Evolutionary conservation across 495 filamentous ascomycete species (phyloP).

Genomic region (Delitschia confertaspora): DNA sequence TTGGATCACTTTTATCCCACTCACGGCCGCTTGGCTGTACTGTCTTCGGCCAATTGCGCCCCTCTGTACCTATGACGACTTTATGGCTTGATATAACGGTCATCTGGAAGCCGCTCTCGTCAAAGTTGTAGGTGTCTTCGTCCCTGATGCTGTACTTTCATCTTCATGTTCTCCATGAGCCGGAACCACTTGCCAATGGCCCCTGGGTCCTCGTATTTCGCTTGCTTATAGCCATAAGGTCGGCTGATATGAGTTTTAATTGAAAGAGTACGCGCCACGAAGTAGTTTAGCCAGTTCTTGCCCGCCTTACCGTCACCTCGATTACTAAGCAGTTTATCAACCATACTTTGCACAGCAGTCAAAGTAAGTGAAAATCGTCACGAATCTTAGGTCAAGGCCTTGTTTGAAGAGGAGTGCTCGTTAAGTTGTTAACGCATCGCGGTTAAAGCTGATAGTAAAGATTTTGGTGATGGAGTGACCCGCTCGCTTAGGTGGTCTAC

Average conservation of each 20-base stretch:
- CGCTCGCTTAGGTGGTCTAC: too few species aligned
- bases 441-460: too few species aligned
- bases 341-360: conserved; percentile 15
- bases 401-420: too few species aligned
- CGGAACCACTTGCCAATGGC: conserved; percentile 34
- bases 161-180: conserved; percentile 31
- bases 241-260: conserved; percentile 33
- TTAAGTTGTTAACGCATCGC: too few species aligned
- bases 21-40: conserved; percentile 36
- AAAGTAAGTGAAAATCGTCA: conserved; percentile 10
- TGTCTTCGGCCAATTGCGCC: conserved; percentile 14
- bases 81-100: conserved; percentile 19
- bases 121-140: conserved; percentile 43
- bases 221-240: conserved; percentile 33
- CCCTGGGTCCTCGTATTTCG: conserved; percentile 35
- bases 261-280: conserved; percentile 27
- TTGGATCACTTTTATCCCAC: conserved; percentile 37
- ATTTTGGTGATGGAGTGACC: too few species aligned
- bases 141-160: conserved; percentile 34
- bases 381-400: conserved; percentile 18
- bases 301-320: conserved; percentile 11
- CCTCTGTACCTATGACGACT: conserved; percentile 18
- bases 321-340: conserved; percentile 17
- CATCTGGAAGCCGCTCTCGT: conserved; percentile 39
- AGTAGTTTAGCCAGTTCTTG: conserved; percentile 17